Conservation (phyloP, 768 basidiomycete genomes). For the Suillus cothurnatus region DNA sequence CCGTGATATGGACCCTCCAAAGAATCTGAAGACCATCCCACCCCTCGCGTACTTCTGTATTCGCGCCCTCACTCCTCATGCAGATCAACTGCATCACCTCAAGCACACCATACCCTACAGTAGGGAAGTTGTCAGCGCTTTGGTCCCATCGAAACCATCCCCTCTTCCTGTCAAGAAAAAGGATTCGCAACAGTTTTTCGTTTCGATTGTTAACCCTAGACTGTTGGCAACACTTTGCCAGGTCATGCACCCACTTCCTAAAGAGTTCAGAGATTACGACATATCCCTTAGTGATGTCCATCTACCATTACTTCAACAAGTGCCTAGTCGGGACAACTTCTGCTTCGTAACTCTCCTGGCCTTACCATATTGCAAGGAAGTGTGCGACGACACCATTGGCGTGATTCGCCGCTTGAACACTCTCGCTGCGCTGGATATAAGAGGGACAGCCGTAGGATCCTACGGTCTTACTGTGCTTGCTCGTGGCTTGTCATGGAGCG, state of each 20-base stretch:
- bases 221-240: constrained; percentile 68
- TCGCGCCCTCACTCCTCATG: constrained; percentile 40
- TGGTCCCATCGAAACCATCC: constrained; percentile 37
- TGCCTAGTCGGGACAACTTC: constrained; percentile 57
- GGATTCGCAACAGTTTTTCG: constrained; percentile 11
- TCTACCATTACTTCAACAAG: constrained; percentile 56
- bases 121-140: constrained; percentile 41
- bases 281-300: constrained; percentile 58
- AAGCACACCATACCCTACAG: constrained; percentile 41
- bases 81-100: constrained; percentile 47
- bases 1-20: not conserved
- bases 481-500: constrained; percentile 44
- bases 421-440: constrained; percentile 66
- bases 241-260: constrained; percentile 56
- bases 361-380: constrained; percentile 52
- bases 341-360: constrained; percentile 67
- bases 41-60: constrained; percentile 59
- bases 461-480: constrained; percentile 56
- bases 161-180: not conserved
- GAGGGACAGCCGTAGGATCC: constrained; percentile 50
- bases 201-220: constrained; percentile 48
- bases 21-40: constrained; percentile 36
- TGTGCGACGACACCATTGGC: constrained; percentile 59
- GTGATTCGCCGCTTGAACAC: constrained; percentile 53
- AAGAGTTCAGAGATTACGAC: constrained; percentile 30